phyloP scores from a whole-genome alignment of 352 stramenopile genomes.

The Thraustochytrium striatum region DNA sequence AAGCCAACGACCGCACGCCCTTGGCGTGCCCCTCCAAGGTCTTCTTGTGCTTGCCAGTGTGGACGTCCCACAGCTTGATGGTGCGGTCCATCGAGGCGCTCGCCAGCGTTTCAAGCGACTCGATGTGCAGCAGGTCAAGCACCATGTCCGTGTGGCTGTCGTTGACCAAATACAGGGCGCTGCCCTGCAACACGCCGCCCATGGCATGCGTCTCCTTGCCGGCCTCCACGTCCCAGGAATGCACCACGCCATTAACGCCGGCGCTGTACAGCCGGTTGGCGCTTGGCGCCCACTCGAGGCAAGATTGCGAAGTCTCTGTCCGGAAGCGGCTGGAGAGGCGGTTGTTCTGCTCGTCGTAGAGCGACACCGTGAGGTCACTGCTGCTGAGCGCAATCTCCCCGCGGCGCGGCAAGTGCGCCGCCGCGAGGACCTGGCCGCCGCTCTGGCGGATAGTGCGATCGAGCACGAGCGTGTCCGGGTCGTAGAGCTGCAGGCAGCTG shows the following conservation, averaged over 20 bases:
- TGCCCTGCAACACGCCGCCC: constrained; percentile 62
- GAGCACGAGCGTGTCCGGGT: constrained; percentile 66
- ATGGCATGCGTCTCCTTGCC: constrained; percentile 61
- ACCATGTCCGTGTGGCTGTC: constrained; percentile 79
- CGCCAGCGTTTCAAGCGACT: constrained; percentile 70
- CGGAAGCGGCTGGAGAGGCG: constrained; percentile 70
- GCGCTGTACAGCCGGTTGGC: constrained; percentile 69
- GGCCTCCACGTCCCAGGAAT: constrained; percentile 71
- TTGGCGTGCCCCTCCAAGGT: constrained; percentile 75
- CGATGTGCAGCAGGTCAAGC: constrained; percentile 70
- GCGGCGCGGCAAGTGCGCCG: constrained; percentile 66
- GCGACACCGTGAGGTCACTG: constrained; percentile 71
- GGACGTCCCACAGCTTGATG: constrained; percentile 77
- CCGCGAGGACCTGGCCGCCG: constrained; percentile 70
- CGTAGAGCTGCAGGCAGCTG: constrained; percentile 73
- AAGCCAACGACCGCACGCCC: constrained; percentile 70
- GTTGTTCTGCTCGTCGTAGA: constrained; percentile 71
- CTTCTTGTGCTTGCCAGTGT: constrained; percentile 74
- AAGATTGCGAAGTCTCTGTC: constrained; percentile 71
- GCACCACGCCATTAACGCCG: constrained; percentile 70
- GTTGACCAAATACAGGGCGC: constrained; percentile 58
- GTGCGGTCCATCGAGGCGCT: constrained; percentile 78
- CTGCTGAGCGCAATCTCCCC: constrained; percentile 72
- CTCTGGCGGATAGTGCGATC: constrained; percentile 63
- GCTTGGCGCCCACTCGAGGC: constrained; percentile 70